phyloP scores from a whole-genome alignment of 345 rosid species.

The Eutrema heterophyllum region DNA sequence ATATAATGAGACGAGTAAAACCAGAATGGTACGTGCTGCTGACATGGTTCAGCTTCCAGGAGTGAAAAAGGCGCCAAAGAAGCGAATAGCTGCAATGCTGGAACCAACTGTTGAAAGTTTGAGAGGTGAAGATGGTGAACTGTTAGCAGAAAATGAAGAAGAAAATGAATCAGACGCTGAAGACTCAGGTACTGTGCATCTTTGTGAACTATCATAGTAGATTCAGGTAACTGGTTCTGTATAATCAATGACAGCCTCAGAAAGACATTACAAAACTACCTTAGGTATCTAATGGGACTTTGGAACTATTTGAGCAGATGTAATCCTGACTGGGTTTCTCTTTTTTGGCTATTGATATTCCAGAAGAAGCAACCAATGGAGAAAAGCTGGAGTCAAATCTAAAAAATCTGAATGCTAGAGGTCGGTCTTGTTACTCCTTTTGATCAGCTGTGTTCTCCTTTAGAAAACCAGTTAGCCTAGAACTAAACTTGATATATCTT shows the following conservation, averaged over 20 bases:
- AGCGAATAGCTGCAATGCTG: slow-evolving; percentile 69
- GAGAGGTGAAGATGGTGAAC: slow-evolving; percentile 59
- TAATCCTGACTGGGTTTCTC: background rate
- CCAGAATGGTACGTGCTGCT: slow-evolving; percentile 80
- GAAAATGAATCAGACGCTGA: slow-evolving; percentile 63
- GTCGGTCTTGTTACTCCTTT: slow-evolving; percentile 24
- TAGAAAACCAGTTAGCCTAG: background rate
- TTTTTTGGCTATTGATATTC: slow-evolving; percentile 4
- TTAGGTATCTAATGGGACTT: background rate
- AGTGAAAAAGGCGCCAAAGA: slow-evolving; percentile 70
- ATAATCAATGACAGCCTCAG: background rate
- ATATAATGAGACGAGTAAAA: slow-evolving; percentile 68
- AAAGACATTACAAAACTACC: background rate
- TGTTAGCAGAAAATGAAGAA: slow-evolving; percentile 51
- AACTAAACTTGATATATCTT: background rate
- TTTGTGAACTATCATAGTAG: background rate
- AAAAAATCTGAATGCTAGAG: slow-evolving; percentile 67
- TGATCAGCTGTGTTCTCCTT: background rate
- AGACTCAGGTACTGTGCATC: slow-evolving; percentile 47
- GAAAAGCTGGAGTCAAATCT: slow-evolving; percentile 70
- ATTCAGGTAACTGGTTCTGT: slow-evolving; percentile 4
- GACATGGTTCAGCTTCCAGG: slow-evolving; percentile 86
- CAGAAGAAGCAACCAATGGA: slow-evolving; percentile 46
- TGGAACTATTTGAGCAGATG: background rate
- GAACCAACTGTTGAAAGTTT: slow-evolving; percentile 63